Conservation (phyloP, 805 yeast species). For the Barnettozyma sucrosica region DNA sequence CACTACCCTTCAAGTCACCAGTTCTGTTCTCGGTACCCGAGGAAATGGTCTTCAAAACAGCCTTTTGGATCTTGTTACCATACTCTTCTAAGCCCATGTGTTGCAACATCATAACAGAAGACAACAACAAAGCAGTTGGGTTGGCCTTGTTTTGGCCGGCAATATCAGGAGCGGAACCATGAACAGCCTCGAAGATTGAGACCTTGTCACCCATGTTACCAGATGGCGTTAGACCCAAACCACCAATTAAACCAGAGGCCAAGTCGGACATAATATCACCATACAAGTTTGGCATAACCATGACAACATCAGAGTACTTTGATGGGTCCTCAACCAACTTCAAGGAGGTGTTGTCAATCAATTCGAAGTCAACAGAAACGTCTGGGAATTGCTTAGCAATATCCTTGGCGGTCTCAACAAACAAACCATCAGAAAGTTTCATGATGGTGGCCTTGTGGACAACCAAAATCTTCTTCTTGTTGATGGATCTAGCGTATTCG, state of each 20-base stretch:
- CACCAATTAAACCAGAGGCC: slow-evolving; percentile 97
- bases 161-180: slow-evolving; percentile 99
- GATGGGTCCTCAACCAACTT: slow-evolving; percentile 83
- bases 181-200: slow-evolving; percentile 98
- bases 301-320: slow-evolving; percentile 79
- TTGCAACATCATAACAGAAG: slow-evolving; percentile 98
- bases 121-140: slow-evolving; percentile 95
- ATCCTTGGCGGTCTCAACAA: slow-evolving; percentile 86
- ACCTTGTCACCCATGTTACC: slow-evolving; percentile 99
- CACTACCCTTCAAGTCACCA: slow-evolving; percentile 90
- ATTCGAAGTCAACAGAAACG: slow-evolving; percentile 73
- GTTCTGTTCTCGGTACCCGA: slow-evolving; percentile 96
- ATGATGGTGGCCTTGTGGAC: slow-evolving; percentile 98
- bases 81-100: slow-evolving; percentile 86
- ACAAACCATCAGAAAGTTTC: slow-evolving; percentile 97
- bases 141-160: slow-evolving; percentile 98
- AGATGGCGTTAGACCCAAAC: slow-evolving; percentile 97
- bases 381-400: slow-evolving; percentile 90
- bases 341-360: slow-evolving; percentile 93
- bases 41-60: slow-evolving; percentile 84
- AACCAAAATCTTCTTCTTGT: slow-evolving; percentile 83
- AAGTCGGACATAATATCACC: slow-evolving; percentile 99
- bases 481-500: slow-evolving; percentile 87
- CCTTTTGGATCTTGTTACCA: slow-evolving; percentile 83
- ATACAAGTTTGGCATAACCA: slow-evolving; percentile 98